Evolutionary conservation across 371 early-diverging fungal species (phyloP), one percentile per base, ranked within the genome.

Genomic region (Aphelidium insulamus): DNA sequence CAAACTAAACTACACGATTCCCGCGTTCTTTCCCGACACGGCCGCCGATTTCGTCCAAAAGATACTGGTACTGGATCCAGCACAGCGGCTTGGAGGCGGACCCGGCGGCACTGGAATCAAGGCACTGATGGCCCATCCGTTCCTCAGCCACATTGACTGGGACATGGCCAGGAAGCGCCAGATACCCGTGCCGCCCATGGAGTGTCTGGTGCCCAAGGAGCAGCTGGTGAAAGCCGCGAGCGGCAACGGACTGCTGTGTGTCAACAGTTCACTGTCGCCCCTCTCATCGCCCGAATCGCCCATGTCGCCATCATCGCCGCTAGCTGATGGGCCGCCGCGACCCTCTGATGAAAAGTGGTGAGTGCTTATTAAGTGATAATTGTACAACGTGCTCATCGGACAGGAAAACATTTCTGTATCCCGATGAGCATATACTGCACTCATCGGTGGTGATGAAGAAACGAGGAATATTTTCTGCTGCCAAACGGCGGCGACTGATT

Each of bases 71-170:
- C 48, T 70, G 17, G 74, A 84, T n/a, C 83, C 94, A 0, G 49
- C 57, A 15, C 42, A 55, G 28, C 66, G 88, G 22, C 43, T 82
- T 9, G 81, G 79, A 14, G 52, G 68, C 5, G 66, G 55, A 10
- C 50, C 52, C 17, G 47, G 58, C 14, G 66, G 66, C n/a, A n/a
- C n/a, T 8, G 68, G 64, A 0, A 59, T 85, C 8, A 57, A 59
- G 0, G 72, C 73, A 22, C 57, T 94, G 9, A 87, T 84, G 44
- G 36, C 38, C 3, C 97, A 97, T 46, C 53, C 72, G 4, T 97
- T 88, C 43, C 97, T 97, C 47, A 49, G 60, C 0, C 85, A 72
- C 14, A 59, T 92, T 5, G 62, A 79, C 21, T 98, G 91, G 87
- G 50, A 59, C 0, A 37, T 49, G 9, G 32, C 83, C 10, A 53